Evolutionary conservation across 2,329 filamentous ascomycete species (phyloP).

Genomic region (Colletotrichum horii): DNA sequence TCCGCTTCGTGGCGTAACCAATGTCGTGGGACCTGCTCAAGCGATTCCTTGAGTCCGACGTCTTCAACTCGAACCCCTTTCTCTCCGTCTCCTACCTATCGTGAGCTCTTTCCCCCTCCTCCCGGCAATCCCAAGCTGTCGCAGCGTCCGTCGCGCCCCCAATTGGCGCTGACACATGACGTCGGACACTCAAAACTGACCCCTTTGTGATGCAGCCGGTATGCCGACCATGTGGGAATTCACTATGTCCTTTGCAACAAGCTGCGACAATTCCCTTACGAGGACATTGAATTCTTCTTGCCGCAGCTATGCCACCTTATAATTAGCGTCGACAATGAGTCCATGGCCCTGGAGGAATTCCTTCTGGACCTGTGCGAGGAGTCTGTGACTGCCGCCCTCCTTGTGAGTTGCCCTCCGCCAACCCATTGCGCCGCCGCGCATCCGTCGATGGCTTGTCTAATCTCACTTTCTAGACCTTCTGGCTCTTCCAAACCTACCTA

Average conservation of each 20-base stretch:
- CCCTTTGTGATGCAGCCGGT: conserved; percentile 61
- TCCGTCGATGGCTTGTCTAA: not conserved
- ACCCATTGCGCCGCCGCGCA: not conserved
- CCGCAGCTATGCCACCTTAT: conserved; percentile 87
- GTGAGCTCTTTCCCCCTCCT: conserved; percentile 57
- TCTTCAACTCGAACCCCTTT: conserved; percentile 91
- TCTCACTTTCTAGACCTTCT: conserved; percentile 72
- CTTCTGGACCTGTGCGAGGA: conserved; percentile 86
- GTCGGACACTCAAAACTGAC: conserved; percentile 2
- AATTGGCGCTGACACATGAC: not conserved
- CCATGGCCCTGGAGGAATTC: conserved; percentile 89
- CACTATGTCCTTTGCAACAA: conserved; percentile 90
- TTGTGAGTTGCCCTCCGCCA: conserved; percentile 61
- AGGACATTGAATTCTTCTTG: conserved; percentile 92
- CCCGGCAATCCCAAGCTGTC: not conserved
- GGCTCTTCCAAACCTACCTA: conserved; percentile 88
- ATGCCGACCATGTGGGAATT: conserved; percentile 88
- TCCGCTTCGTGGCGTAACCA: conserved; percentile 40
- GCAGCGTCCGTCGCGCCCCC: not conserved
- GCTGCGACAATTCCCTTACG: conserved; percentile 86
- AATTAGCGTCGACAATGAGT: conserved; percentile 89
- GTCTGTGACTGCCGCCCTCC: conserved; percentile 81
- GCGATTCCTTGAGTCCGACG: conserved; percentile 91
- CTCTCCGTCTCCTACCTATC: conserved; percentile 88
- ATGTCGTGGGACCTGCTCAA: conserved; percentile 89